Evolutionary conservation across 495 filamentous ascomycete genomes (phyloP).

Genomic region (Podospora didyma): DNA sequence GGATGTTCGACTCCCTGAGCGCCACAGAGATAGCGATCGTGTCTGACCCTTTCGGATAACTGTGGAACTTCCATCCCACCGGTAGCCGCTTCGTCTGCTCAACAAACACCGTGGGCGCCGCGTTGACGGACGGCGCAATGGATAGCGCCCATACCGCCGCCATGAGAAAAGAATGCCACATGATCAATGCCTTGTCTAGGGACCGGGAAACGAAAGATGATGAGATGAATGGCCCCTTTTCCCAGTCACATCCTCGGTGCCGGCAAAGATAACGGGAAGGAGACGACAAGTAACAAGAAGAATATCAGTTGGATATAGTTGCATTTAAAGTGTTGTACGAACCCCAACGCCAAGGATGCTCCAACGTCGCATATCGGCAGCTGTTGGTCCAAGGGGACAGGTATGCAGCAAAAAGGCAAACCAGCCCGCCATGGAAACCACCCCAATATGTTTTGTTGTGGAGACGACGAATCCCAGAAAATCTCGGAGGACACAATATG

Average conservation of each 20-base stretch:
- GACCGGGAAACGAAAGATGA: neutral
- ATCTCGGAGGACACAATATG: too few relatives aligned
- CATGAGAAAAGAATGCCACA: neutral
- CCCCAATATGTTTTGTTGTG: too few relatives aligned
- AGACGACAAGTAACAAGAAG: neutral
- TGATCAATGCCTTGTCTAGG: neutral
- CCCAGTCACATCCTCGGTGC: neutral
- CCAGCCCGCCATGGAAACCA: too few relatives aligned
- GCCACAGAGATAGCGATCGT: slow-evolving; percentile 29
- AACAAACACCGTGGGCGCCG: slow-evolving; percentile 16
- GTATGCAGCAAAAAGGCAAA: too few relatives aligned
- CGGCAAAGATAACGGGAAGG: neutral
- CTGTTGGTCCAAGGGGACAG: too few relatives aligned
- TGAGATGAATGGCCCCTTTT: neutral
- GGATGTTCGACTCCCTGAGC: slow-evolving; percentile 33
- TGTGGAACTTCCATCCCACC: slow-evolving; percentile 20
- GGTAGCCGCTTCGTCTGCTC: slow-evolving; percentile 17
- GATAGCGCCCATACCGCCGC: neutral
- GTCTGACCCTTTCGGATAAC: slow-evolving; percentile 20
- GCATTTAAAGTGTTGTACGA: too few relatives aligned
- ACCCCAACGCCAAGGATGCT: too few relatives aligned
- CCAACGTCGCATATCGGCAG: too few relatives aligned
- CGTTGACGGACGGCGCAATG: neutral
- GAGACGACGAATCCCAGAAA: too few relatives aligned
- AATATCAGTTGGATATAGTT: neutral